Evolutionary conservation across 805 yeast genomes (phyloP), one percentile per base, ranked within the genome.

Genomic region (Komagataella populi): DNA sequence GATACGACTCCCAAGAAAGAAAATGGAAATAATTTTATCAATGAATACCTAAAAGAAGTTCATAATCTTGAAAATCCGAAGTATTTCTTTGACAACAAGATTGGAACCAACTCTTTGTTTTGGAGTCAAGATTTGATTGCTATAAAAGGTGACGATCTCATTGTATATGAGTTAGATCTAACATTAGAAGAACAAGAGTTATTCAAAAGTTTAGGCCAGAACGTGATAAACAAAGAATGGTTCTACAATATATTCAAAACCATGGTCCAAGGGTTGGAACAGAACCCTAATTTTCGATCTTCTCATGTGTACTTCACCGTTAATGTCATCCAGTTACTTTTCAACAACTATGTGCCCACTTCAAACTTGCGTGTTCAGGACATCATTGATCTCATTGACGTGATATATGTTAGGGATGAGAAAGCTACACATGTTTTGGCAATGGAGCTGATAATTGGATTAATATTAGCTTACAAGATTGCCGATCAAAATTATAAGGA

Each of bases 381-480:
- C 6, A 58, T 86, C 6, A 60, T 84, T 22, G 72, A 68, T 0
- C 56, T 81, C 1, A 66, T 84, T 17, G 66, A 67, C 5, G 71
- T 68, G 4, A 61, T 74, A 6, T 87, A 83, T 59, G 76, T 77
- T 12, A 70, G 73, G 24, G 82, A 80, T 52, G 96, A 88, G 53
- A 84, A 83, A 57, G 78, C 87, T 14, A 70, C 84, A 2, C 95
- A 90, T 61, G 80, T 93, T 24, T 81, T 84, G 8, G 71, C 76
- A 1, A 78, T 87, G 52, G 97, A 90, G 62, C 62, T 87, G 1
- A 66, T 82, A 24, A 73, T 81, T 16, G 95, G 90, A 2, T 57
- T 88, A 6, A 60, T 86, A 17, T 59, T 78, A 6, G 73, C 80
- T 2, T 68, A 80, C 6, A 71, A 68, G 50, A 65, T 61, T 51